These are phyloP conservation scores for Populus pruinosa DNA, from an alignment of 345 rosid species.

Conservation along the genomic window DNA sequence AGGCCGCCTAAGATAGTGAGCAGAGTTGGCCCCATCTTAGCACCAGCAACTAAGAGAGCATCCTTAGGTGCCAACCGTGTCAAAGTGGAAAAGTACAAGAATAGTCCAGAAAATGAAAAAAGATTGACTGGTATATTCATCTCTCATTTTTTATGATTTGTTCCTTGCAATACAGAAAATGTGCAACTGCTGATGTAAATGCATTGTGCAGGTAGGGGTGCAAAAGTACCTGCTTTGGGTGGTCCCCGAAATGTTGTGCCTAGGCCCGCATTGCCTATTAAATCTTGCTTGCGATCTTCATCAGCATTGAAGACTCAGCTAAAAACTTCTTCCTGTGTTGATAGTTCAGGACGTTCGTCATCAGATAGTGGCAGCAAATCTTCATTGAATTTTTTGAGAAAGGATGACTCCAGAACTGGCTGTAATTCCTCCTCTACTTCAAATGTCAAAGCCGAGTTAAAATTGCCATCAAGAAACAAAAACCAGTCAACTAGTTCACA, in stretches of 20 bases:
- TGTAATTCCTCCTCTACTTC: constrained; percentile 32
- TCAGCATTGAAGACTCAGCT: constrained; percentile 43
- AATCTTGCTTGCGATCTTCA: constrained; percentile 44
- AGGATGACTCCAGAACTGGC: constrained; percentile 31
- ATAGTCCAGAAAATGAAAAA: constrained; percentile 19
- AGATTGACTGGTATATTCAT: constrained; percentile 7
- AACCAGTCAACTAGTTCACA: constrained; percentile 33
- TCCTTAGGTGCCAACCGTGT: constrained; percentile 46
- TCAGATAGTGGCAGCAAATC: constrained; percentile 43
- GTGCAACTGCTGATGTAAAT: neutral
- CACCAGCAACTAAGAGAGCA: constrained; percentile 48
- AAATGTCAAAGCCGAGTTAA: constrained; percentile 25
- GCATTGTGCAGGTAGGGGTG: constrained; percentile 47
- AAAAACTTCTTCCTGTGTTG: constrained; percentile 61
- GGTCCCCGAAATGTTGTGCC: constrained; percentile 38
- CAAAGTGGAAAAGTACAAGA: constrained; percentile 51
- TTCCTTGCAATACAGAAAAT: neutral
- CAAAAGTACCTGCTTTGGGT: constrained; percentile 34
- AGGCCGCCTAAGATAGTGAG: constrained; percentile 49
- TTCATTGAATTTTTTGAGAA: constrained; percentile 32
- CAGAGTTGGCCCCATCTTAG: constrained; percentile 30
- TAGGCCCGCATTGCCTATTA: constrained; percentile 41
- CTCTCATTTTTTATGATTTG: neutral
- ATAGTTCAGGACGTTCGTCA: constrained; percentile 58
- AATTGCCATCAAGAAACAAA: constrained; percentile 36